Base-by-base conservation (phyloP, 345 rosid species). In the Boechera stricta region DNA sequence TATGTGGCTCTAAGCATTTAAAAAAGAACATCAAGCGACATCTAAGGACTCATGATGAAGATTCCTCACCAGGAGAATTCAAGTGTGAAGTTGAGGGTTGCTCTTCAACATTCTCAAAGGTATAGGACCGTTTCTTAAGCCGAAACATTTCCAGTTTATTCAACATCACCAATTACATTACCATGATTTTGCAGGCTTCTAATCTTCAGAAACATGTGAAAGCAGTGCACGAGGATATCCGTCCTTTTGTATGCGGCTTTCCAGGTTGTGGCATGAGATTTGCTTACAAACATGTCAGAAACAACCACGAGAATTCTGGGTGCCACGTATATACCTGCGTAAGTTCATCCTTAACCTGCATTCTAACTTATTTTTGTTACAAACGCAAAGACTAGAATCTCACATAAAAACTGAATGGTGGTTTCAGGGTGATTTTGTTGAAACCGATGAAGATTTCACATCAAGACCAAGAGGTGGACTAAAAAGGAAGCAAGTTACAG, bases 21-120 rank as follows among this genome's bases (percentile, higher is more conserved):
- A 89, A 73, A 71, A 92, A 88, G 91, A 92, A 91, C 80, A 82
- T 92, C 45, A 88, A 86, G 80, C 85, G 98, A 64, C 99, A 95
- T 73, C 71, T 90, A 1, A 77, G 79, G 13, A 78, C 86, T 0
- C 99, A 95, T 58, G 96, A 88, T 1, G 74, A 73, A 10, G 77
- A 61, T 26, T 62, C 86, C 16, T 39, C 80, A 4, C 73, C 83
- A 66, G 79, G 78, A 79, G 76, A 87, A 42, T 16, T 74, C 29
- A 82, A 85, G 53, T 92, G 99, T 64, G 79, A 74, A 67, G 78
- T 84, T 7, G 82, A 86, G 62, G 90, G 83, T n/a, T 95, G 99
- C 80, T 64, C 39, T 45, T 86, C 62, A 6, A 80, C 89, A 33
- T 95, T 92, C 77, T 80, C 95, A 42, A 86, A 77, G 51, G 98